Base-by-base conservation (phyloP, 179 eudicot species). In the Dionaea muscipula region DNA sequence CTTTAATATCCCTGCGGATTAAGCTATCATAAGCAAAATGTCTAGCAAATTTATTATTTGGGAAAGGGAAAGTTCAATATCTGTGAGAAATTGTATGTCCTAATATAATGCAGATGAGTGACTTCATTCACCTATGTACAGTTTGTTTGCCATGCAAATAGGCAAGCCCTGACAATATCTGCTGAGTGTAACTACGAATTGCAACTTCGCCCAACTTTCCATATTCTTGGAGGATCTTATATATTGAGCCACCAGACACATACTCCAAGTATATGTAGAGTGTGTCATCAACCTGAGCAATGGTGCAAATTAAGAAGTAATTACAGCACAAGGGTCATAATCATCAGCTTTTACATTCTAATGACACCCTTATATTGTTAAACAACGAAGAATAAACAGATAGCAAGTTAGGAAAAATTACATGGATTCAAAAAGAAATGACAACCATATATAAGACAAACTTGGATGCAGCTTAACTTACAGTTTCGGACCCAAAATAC, bases 241-340 rank as follows among this genome's bases (percentile, higher is more conserved):
- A 78, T 44, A 89, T 89, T 17, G 97, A 89, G 61, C 97, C 97
- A 63, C 89, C 97, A 61, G 97, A 89, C 9, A 89, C 97, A 67
- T 75, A 89, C 69, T 89, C 97, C 86, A 89, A 72, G 74, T 89
- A 85, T 61, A 89, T 83, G 59, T 85, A 89, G 22, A 89, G 75
- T 73, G 60, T 81, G 69, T 89, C 97, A 69, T 68, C 93, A 36
- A 83, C 89, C 97, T 85, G 79, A 57, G 43, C 64, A 67, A 52
- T 39, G 38, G 59, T 14, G 57, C 16, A 40, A 40, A 40, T 16
- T 39, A 64, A 59, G 50, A 49, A 26, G 43, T 36, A 4, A 49
- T 50, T 21, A 20, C 25, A 59, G 41, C 59, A 38, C 33, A 33
- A 45, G 22, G 17, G 22, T 43, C 22, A 43, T 19, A 15, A 43